Conservation (phyloP, 192 early-diverging fungal genomes). For the Cetraspora pellucida region DNA sequence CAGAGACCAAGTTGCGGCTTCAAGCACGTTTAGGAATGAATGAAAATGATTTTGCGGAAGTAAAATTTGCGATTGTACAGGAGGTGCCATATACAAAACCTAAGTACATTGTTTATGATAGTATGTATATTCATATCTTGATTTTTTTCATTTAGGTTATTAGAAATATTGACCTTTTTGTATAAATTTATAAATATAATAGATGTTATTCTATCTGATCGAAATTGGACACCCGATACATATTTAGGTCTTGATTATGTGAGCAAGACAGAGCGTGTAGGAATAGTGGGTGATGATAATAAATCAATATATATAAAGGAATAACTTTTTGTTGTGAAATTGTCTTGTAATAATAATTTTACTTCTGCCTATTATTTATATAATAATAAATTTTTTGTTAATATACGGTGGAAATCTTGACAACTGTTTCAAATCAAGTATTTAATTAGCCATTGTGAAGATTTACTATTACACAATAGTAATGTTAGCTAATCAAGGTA, state of each 20-base stretch:
- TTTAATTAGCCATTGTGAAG: too few species aligned
- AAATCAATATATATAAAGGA: conserved; percentile 51
- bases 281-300: conserved; percentile 37
- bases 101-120: conserved; percentile 23
- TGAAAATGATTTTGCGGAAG: conserved; percentile 80
- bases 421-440: too few species aligned
- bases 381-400: too few species aligned
- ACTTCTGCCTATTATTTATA: too few species aligned
- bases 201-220: conserved; percentile 39
- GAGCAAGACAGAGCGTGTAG: conserved; percentile 47
- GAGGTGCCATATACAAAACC: background rate
- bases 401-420: too few species aligned
- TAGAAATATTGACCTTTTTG: background rate
- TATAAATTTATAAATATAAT: background rate
- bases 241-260: conserved; percentile 56
- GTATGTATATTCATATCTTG: conserved; percentile 31
- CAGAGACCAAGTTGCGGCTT: conserved; percentile 74
- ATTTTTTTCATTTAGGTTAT: conserved; percentile 10
- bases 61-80: conserved; percentile 57
- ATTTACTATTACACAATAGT: too few species aligned
- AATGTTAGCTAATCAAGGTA: too few species aligned
- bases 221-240: conserved; percentile 37
- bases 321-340: conserved; percentile 11
- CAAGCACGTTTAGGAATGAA: conserved; percentile 70
- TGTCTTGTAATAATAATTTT: too few species aligned